Base-by-base conservation (phyloP, 441 rosid genomes). In the Melastoma candidum region DNA sequence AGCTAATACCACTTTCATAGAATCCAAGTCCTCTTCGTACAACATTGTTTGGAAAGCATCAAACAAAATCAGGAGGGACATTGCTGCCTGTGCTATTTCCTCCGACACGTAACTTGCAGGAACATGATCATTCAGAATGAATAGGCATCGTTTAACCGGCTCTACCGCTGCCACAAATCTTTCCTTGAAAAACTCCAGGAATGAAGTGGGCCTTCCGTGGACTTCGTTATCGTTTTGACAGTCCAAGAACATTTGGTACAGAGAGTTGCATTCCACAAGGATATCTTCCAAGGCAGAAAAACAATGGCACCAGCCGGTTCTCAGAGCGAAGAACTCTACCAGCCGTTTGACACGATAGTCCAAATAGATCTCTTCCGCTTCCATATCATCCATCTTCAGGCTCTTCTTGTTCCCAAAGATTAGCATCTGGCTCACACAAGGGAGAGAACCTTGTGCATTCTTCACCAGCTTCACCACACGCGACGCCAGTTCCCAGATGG, bases 401-500 rank as follows among this genome's bases (percentile, higher is more conserved):
- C 65, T 26, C 26, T 53, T 74, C 44, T 65, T 63, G 45, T 57
- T 69, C 32, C 81, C 81, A 17, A 73, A 68, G 29, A 73, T 52
- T 6, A 79, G 57, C 59, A 81, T 58, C 46, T 68, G 39, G 39
- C 39, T 29, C 1, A 3, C 39, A 29, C 4, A 7, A 29, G 39
- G 39, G 39, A 1, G 39, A 29, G 39, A 1, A 0, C 1, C 39
- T 29, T 29, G 2, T 3, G 4, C 39, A 29, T 29, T 29, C 39
- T 29, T 54, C 44, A 76, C 67, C 49, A 68, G 63, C 22, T 61
- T 64, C 14, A 74, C 45, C 52, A 80, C 72, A 52, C 83, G 61
- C 7, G 77, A 47, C 9, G 81, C 78, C 49, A 83, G 68, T 76
- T 83, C 76, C 32, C 59, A 12, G 12, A 80, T 68, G 10, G 83